Evolutionary conservation across 805 yeast genomes (phyloP), one percentile per base, ranked within the genome.

Genomic region (Teunomyces kruisii): DNA sequence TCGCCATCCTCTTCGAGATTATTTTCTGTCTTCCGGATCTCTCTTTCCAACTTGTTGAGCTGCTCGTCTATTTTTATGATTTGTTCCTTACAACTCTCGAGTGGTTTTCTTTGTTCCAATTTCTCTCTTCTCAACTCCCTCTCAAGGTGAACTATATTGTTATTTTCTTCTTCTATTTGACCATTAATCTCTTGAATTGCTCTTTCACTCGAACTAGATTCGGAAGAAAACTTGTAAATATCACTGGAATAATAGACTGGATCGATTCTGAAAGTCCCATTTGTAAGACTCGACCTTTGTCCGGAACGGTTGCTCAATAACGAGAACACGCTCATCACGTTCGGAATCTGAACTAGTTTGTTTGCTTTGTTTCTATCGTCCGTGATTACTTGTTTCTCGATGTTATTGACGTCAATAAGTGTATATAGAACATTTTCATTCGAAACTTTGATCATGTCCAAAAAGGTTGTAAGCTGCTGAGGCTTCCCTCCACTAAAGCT

Each of bases 371-470:
- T 53, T 50, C 81, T 71, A 42, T 80, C 69, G 1, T 74, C 72
- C 13, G 80, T 70, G 32, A 90, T 59, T 0, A 86, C 66, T 0
- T 76, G 66, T 9, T 75, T 70, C 56, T 91, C 96, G 38, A 87
- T 75, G 36, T 66, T 70, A 32, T 74, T 72, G 3, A 74, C 51
- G 62, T 88, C 96, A 41, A 90, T 82, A 38, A 90, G 61, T 2
- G 84, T 65, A 52, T 79, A 83, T 54, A 76, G 73, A 7, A 84
- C 74, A 32, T 76, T 75, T 33, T 78, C 80, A 47, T 82, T 70
- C 0, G 72, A 67, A 45, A 87, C 72, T 6, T 75, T 72, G 26
- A 94, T 56, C 6, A 77, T 79, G 58, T 89, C 94, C 3, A 81
- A 58, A 6, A 90, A 53, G 0, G 86, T 78, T 1, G 70, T 65